A percentile compares a stretch with the other conserved stretches of the same genome.
Conservation (phyloP, 2,329 filamentous ascomycete genomes). For the Sclerotinia subarctica region DNA sequence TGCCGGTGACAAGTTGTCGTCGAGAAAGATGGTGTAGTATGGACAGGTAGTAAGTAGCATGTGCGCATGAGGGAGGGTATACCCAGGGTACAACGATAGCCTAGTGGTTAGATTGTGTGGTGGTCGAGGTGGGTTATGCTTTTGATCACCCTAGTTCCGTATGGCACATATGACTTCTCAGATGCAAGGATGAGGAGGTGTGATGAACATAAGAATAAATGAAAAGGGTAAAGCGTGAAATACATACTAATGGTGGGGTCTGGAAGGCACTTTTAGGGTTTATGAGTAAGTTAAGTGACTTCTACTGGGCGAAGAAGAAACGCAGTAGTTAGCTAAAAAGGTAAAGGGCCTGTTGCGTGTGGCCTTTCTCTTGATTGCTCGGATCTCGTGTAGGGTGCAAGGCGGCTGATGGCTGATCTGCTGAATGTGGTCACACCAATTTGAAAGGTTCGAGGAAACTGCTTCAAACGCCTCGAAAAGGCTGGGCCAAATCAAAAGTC, state of each 20-base stretch:
- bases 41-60: slow-evolving; percentile 23
- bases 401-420: slow-evolving; percentile 31
- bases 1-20: slow-evolving; percentile 30
- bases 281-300: slow-evolving; percentile 14
- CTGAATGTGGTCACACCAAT: slow-evolving; percentile 31
- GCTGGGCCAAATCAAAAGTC: slow-evolving; percentile 17
- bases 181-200: slow-evolving; percentile 32
- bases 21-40: slow-evolving; percentile 20
- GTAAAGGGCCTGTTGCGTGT: slow-evolving; percentile 20
- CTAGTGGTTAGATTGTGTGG: slow-evolving; percentile 26
- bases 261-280: slow-evolving; percentile 11
- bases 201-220: slow-evolving; percentile 21
- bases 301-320: slow-evolving; percentile 10
- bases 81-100: slow-evolving; percentile 11
- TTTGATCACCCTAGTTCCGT: slow-evolving; percentile 5
- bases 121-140: slow-evolving; percentile 15
- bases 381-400: slow-evolving; percentile 23
- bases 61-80: slow-evolving; percentile 19
- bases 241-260: slow-evolving; percentile 23
- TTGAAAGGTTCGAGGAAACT: slow-evolving; percentile 23
- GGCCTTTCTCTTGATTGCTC: slow-evolving; percentile 24
- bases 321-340: slow-evolving; percentile 20
- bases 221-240: slow-evolving; percentile 25
- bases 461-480: slow-evolving; percentile 22
- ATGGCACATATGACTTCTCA: slow-evolving; percentile 31